Evolutionary conservation across 2,329 filamentous ascomycete species (phyloP).

Genomic region (Oidium heveae): DNA sequence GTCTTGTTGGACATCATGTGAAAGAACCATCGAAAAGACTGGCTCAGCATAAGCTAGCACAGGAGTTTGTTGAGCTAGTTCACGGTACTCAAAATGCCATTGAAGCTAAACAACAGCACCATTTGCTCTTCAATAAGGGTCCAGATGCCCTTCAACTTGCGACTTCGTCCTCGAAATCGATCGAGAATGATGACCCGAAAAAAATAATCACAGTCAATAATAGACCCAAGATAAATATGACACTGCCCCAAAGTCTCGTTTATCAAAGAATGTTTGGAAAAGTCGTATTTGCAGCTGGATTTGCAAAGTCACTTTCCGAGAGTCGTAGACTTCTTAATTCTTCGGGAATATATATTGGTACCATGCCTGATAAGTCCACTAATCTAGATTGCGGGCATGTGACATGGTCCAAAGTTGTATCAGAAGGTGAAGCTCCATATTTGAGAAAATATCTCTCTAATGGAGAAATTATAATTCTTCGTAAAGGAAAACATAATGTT

Average conservation of each 20-base stretch:
- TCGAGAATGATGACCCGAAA: not conserved
- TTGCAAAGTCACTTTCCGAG: conserved; percentile 29
- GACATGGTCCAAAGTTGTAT: conserved; percentile 34
- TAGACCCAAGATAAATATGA: conserved; percentile 26
- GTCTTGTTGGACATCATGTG: conserved; percentile 41
- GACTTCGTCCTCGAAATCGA: not conserved
- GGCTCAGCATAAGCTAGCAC: conserved; percentile 64
- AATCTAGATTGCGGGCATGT: conserved; percentile 21
- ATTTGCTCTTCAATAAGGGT: conserved; percentile 20
- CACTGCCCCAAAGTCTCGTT: conserved; percentile 32
- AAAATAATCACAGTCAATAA: conserved; percentile 17
- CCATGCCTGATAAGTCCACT: conserved; percentile 18
- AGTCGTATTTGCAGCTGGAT: conserved; percentile 33
- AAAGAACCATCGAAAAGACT: conserved; percentile 42
- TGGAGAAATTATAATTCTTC: conserved; percentile 29
- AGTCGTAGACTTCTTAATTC: conserved; percentile 29
- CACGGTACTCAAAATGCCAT: conserved; percentile 44
- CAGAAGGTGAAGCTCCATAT: conserved; percentile 27
- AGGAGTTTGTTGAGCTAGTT: conserved; percentile 55
- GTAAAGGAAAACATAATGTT: conserved; percentile 37
- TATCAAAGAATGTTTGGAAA: conserved; percentile 26
- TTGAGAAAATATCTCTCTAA: conserved; percentile 36
- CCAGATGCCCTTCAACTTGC: not conserved
- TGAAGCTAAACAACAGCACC: conserved; percentile 31
- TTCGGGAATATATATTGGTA: conserved; percentile 33